A percentile compares a stretch with the other conserved stretches of the same genome.
Evolutionary conservation across 257 asterid genomes (phyloP).

Genomic region (Primulina tabacum): DNA sequence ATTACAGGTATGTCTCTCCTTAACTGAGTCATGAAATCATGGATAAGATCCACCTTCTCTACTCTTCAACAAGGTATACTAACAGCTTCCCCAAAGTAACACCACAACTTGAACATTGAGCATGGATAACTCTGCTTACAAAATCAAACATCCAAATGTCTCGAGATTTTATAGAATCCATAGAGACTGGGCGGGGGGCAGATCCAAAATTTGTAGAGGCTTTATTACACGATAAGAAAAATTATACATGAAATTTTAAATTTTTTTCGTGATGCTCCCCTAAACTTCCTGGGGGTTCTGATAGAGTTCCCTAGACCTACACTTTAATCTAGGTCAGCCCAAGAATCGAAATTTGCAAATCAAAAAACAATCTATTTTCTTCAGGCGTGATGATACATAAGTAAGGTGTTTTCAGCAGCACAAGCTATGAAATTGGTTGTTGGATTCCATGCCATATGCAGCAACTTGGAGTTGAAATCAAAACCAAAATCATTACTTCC

Average conservation of each 20-base stretch:
- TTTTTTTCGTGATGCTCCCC: neutral
- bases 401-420: slow-evolving; percentile 56
- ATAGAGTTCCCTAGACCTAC: neutral
- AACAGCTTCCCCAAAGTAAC: neutral
- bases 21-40: too few species aligned
- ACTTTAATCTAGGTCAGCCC: neutral
- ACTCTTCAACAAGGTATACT: too few species aligned
- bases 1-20: too few species aligned
- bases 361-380: neutral
- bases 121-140: neutral
- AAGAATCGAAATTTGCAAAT: neutral
- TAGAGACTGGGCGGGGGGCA: neutral
- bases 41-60: too few species aligned
- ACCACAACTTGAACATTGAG: neutral
- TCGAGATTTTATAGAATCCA: neutral
- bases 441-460: slow-evolving; percentile 81
- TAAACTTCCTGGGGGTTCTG: neutral
- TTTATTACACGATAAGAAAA: neutral
- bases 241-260: too few species aligned
- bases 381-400: slow-evolving; percentile 40
- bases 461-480: slow-evolving; percentile 53
- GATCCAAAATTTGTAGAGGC: neutral
- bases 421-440: slow-evolving; percentile 55
- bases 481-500: slow-evolving; percentile 33
- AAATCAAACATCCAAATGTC: neutral